These are phyloP conservation scores for Gnetum montanum DNA, from an alignment of 75 land plant genomes.

Conservation along the genomic window DNA sequence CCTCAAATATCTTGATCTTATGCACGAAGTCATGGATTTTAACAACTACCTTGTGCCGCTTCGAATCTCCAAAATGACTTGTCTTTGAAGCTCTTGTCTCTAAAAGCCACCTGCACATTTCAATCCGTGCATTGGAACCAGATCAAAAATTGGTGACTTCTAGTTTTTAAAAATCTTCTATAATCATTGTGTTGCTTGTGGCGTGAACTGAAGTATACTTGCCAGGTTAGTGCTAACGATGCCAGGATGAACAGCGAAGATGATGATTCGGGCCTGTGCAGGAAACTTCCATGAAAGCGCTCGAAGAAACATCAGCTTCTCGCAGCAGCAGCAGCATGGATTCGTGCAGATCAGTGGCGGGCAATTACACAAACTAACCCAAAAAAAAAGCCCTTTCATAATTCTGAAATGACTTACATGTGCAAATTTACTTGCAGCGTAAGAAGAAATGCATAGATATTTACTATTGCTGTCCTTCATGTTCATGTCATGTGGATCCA, in stretches of 20 bases:
- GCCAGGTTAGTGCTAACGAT: constrained; percentile 21
- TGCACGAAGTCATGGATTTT: too few species aligned
- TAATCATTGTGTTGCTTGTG: not conserved
- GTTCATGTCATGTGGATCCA: constrained; percentile 18
- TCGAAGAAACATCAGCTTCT: constrained; percentile 17
- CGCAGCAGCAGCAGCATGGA: too few species aligned
- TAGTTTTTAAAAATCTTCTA: not conserved
- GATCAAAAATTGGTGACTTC: not conserved
- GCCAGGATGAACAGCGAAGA: constrained; percentile 27
- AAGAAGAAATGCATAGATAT: constrained; percentile 10
- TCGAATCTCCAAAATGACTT: constrained; percentile 10
- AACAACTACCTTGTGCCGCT: constrained; percentile 8
- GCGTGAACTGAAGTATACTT: not conserved
- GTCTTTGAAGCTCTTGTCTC: not conserved
- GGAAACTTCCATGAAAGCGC: constrained; percentile 10
- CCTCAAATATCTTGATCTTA: too few species aligned
- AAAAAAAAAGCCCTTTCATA: not conserved
- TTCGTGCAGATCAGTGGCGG: too few species aligned
- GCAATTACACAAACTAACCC: not conserved
- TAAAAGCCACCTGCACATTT: not conserved
- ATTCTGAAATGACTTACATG: constrained; percentile 11
- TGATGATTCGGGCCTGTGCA: not conserved
- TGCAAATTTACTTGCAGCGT: constrained; percentile 23
- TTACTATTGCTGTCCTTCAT: not conserved
- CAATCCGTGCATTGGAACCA: too few species aligned